Evolutionary conservation across 2,329 filamentous ascomycete genomes (phyloP).

Genomic region (Neonectria faginata): DNA sequence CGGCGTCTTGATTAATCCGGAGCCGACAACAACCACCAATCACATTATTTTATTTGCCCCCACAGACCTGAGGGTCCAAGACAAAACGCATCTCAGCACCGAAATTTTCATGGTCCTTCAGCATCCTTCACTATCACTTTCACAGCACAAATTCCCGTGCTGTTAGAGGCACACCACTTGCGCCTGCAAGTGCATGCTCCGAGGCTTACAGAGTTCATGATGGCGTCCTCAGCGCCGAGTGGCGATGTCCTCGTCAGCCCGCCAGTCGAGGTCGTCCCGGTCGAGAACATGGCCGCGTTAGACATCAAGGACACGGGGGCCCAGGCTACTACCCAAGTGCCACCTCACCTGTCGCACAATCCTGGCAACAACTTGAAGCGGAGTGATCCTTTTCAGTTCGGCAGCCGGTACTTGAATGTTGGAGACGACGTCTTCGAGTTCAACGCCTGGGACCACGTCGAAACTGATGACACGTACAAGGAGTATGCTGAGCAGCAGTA

Average conservation of each 20-base stretch:
- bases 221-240: slow-evolving; percentile 43
- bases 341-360: slow-evolving; percentile 77
- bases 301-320: slow-evolving; percentile 42
- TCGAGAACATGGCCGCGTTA: slow-evolving; percentile 44
- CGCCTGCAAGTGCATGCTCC: slow-evolving; percentile 43
- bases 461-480: slow-evolving; percentile 89
- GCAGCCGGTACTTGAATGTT: slow-evolving; percentile 84
- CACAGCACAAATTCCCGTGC: slow-evolving; percentile 32
- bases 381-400: slow-evolving; percentile 94
- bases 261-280: slow-evolving; percentile 26
- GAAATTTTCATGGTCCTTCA: slow-evolving; percentile 38
- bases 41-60: slow-evolving; percentile 1
- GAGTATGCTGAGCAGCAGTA: slow-evolving; percentile 88
- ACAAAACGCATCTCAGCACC: slow-evolving; percentile 40
- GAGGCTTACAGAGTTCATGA: slow-evolving; percentile 33
- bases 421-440: slow-evolving; percentile 94
- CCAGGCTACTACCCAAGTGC: slow-evolving; percentile 48
- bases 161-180: slow-evolving; percentile 36
- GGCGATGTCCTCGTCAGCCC: slow-evolving; percentile 36
- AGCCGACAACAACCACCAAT: neutral
- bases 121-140: slow-evolving; percentile 38
- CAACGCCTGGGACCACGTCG: slow-evolving; percentile 99
- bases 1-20: slow-evolving; percentile 30
- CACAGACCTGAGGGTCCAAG: slow-evolving; percentile 33
- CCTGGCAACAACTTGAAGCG: slow-evolving; percentile 83